A percentile compares a stretch with the other conserved stretches of the same genome.
Evolutionary conservation across 805 yeast species (phyloP).

Genomic region (Huiozyma sinensis): DNA sequence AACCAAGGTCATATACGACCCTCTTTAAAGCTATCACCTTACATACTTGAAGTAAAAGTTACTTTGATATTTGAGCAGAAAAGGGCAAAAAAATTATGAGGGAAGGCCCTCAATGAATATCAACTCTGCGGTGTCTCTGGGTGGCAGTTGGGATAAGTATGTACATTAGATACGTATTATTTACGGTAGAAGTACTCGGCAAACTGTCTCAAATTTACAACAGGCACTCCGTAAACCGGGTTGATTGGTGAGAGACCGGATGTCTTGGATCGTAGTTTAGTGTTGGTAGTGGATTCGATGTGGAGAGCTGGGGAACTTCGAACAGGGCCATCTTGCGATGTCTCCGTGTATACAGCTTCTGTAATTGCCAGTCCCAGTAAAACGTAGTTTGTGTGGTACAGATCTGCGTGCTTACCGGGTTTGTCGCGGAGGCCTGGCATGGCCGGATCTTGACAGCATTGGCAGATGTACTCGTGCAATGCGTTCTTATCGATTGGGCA

Average conservation of each 20-base stretch:
- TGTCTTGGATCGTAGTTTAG: no score
- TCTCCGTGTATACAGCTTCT: slow-evolving; percentile 6
- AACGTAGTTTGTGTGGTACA: slow-evolving; percentile 84
- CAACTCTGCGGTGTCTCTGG: no score
- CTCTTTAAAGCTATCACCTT: no score
- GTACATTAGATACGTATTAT: background rate
- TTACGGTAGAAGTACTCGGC: slow-evolving; percentile 9
- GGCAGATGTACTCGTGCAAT: slow-evolving; percentile 53
- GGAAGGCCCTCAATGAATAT: no score
- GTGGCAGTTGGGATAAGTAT: no score
- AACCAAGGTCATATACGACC: no score
- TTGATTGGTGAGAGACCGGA: slow-evolving; percentile 28
- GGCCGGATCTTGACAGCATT: slow-evolving; percentile 56
- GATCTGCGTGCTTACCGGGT: slow-evolving; percentile 72
- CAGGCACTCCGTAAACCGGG: slow-evolving; percentile 52
- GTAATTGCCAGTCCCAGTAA: slow-evolving; percentile 52
- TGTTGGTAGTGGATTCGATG: no score
- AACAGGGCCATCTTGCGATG: background rate
- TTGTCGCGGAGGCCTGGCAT: slow-evolving; percentile 80
- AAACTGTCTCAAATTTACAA: slow-evolving; percentile 30
- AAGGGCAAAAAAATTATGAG: no score
- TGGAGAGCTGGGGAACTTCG: background rate
- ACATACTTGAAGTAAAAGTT: no score
- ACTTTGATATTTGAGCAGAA: no score
- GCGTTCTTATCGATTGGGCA: slow-evolving; percentile 42